Base-by-base conservation (phyloP, 495 filamentous ascomycete genomes). In the Aspergillus haitiensis region DNA sequence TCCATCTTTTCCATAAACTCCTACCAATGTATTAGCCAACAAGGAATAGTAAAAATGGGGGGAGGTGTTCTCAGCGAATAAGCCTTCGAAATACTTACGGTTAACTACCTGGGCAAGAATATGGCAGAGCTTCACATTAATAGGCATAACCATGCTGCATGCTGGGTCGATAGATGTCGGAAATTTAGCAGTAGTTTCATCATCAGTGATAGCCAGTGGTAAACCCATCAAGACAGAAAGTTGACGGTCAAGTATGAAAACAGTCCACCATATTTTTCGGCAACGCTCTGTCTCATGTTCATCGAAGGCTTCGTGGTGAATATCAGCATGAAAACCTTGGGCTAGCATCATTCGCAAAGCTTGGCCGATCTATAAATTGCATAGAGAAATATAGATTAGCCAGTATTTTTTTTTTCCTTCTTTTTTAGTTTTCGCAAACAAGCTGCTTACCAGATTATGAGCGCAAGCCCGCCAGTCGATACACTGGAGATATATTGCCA, bases 261-360 rank as follows among this genome's bases (percentile, higher is more conserved):
- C 64, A 0, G 76, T 79, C 76, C 76, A 79, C 76, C 76, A 79
- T 31, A 75, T 71, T 40, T 71, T 69, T 55, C 75, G 67, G 45
- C 66, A 74, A 39, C 76, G 68, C 42, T 78, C 67, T 1, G 75
- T 67, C 32, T 64, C 42, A 8, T 58, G 33, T 40, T 74, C 65
- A 10, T 69, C 72, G 0, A 76, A 58, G 46, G 69, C 65, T 18
- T 72, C 68, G 12, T 61, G 64, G 37, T 67, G 71, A 70, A 78
- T 77, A 45, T 73, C 65, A 3, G 75, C 77, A 54, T 79, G 75
- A 65, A 78, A 70, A 3, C 76, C 76, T 36, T 75, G 65, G 10
- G 67, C 73, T 52, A 75, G 68, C 2, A 73, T 72, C 52, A 79
- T 70, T 10, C 76, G 68, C 64, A 77, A 56, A 1, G 76, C 76